Conservation (phyloP, 2,329 filamentous ascomycete genomes). For the Xylariaceae sp. region DNA sequence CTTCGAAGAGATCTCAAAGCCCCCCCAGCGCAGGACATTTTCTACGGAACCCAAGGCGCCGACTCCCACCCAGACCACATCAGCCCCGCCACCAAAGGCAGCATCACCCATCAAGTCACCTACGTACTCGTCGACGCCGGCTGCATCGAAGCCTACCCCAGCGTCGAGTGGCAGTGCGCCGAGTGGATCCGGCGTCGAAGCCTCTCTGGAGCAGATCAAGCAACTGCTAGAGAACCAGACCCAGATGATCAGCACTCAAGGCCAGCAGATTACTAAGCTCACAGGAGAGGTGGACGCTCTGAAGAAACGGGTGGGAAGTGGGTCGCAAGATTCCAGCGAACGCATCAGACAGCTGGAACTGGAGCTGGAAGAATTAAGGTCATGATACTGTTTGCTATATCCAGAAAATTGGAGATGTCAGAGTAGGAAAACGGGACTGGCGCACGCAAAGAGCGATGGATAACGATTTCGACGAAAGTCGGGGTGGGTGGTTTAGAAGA, state of each 20-base stretch:
- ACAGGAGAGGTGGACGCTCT: slow-evolving; percentile 70
- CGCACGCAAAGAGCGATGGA: slow-evolving; percentile 4
- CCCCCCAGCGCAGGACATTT: slow-evolving; percentile 51
- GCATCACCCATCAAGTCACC: slow-evolving; percentile 36
- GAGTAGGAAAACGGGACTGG: no score
- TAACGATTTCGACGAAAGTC: slow-evolving; percentile 20
- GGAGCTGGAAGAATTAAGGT: slow-evolving; percentile 57
- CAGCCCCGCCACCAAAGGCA: slow-evolving; percentile 35
- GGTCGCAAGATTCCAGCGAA: slow-evolving; percentile 56
- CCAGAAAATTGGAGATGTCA: no score
- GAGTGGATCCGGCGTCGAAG: slow-evolving; percentile 47
- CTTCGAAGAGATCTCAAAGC: slow-evolving; percentile 80
- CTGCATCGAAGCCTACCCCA: slow-evolving; percentile 30
- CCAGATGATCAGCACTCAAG: slow-evolving; percentile 69
- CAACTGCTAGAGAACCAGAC: slow-evolving; percentile 68
- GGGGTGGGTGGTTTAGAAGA: no score
- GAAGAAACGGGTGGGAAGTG: slow-evolving; percentile 65
- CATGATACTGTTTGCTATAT: slow-evolving; percentile 27
- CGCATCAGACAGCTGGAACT: slow-evolving; percentile 60
- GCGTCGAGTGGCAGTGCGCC: slow-evolving; percentile 25
- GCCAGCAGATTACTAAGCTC: slow-evolving; percentile 63
- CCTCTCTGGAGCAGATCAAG: slow-evolving; percentile 70
- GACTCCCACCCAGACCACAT: slow-evolving; percentile 26
- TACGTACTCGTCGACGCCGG: slow-evolving; percentile 23
- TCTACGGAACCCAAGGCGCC: slow-evolving; percentile 20